Evolutionary conservation across 352 stramenopile species (phyloP).

Genomic region (Globisporangium uncinulatum): DNA sequence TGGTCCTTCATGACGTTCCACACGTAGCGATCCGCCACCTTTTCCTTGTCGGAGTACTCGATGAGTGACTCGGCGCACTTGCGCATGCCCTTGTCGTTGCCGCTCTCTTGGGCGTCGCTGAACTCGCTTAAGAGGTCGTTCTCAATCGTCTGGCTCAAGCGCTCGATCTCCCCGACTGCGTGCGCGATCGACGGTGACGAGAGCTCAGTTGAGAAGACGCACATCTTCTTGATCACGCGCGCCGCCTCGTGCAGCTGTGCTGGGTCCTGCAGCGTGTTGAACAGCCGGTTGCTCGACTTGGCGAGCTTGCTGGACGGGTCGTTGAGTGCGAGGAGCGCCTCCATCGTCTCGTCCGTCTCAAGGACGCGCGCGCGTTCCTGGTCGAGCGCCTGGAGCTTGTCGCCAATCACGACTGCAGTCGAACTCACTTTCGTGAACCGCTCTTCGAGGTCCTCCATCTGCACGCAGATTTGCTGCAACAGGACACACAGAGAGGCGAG

Average conservation of each 20-base stretch:
- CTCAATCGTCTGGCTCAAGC: slow-evolving; percentile 69
- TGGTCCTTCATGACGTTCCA: slow-evolving; percentile 82
- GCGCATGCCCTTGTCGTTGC: slow-evolving; percentile 39
- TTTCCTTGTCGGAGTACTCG: slow-evolving; percentile 81
- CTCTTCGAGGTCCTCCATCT: slow-evolving; percentile 83
- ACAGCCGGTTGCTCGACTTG: slow-evolving; percentile 54
- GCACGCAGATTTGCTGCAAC: slow-evolving; percentile 53
- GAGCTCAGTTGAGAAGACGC: slow-evolving; percentile 62
- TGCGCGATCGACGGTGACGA: slow-evolving; percentile 47
- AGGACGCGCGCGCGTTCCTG: slow-evolving; percentile 56
- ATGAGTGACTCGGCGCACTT: slow-evolving; percentile 65
- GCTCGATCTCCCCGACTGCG: slow-evolving; percentile 65
- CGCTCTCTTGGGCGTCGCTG: slow-evolving; percentile 59
- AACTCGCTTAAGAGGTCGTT: slow-evolving; percentile 72
- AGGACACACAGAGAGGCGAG: not conserved
- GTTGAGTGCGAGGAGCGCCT: slow-evolving; percentile 69
- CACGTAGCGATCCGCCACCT: slow-evolving; percentile 74
- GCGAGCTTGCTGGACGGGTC: slow-evolving; percentile 44
- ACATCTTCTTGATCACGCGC: slow-evolving; percentile 68
- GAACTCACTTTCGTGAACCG: slow-evolving; percentile 84
- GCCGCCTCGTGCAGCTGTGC: slow-evolving; percentile 66
- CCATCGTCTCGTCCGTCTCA: slow-evolving; percentile 75
- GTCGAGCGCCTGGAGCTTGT: slow-evolving; percentile 59
- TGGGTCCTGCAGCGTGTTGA: slow-evolving; percentile 64
- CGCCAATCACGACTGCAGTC: slow-evolving; percentile 68